Percentiles rank a stretch among this genome's conserved stretches.
phyloP scores from a whole-genome alignment of 345 rosid species.

The Erodium maritimum region DNA sequence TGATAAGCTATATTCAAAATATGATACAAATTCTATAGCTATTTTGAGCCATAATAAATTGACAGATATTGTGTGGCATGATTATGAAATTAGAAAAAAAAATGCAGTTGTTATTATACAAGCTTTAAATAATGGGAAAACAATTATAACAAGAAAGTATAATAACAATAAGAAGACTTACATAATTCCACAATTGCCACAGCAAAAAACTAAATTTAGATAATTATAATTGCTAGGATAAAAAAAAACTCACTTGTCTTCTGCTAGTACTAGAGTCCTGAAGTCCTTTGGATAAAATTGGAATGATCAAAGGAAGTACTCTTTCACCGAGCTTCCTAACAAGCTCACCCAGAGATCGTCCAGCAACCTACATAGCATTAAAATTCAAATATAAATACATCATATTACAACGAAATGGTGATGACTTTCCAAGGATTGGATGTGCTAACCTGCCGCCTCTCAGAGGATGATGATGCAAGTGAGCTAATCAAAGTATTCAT shows the following conservation, averaged over 20 bases:
- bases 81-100: no score
- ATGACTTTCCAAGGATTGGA: not conserved
- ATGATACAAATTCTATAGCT: no score
- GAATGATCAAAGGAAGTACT: slow-evolving; percentile 95
- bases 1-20: no score
- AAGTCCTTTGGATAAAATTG: slow-evolving; percentile 73
- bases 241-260: slow-evolving; percentile 68
- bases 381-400: not conserved
- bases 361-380: slow-evolving; percentile 57
- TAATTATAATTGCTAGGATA: not conserved
- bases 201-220: no score
- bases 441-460: slow-evolving; percentile 81
- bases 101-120: no score
- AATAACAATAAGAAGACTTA: no score
- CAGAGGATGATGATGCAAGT: slow-evolving; percentile 84
- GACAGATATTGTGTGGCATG: no score
- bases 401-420: not conserved
- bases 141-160: no score
- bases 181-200: no score
- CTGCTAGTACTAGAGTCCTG: slow-evolving; percentile 65
- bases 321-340: slow-evolving; percentile 99
- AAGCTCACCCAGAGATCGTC: slow-evolving; percentile 88
- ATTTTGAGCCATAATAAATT: no score
- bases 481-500: slow-evolving; percentile 86
- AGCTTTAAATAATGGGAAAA: no score